Percentiles rank a stretch among this genome's conserved stretches.
phyloP scores from a whole-genome alignment of 108 stramenopile species.

The Fistulifera solaris region DNA sequence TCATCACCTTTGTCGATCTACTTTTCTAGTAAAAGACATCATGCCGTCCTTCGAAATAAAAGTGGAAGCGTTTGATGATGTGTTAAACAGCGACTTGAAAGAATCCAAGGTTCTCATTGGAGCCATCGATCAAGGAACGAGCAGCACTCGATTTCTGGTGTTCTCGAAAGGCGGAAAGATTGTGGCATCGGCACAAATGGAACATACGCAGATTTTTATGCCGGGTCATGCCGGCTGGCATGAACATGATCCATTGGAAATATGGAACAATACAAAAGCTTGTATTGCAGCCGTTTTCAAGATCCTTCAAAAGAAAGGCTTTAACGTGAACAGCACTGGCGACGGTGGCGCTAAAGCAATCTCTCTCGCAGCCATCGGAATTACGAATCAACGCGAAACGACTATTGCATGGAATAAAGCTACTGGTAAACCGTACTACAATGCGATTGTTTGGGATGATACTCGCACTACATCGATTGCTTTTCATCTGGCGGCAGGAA shows the following conservation, averaged over 20 bases:
- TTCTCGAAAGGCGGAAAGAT: conserved; percentile 65
- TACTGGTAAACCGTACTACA: conserved; percentile 90
- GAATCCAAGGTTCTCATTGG: conserved; percentile 37
- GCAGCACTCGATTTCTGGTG: conserved; percentile 84
- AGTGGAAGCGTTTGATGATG: conserved; percentile 7
- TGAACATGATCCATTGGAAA: conserved; percentile 92
- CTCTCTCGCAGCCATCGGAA: conserved; percentile 74
- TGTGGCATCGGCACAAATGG: conserved; percentile 78
- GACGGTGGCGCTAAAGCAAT: not conserved
- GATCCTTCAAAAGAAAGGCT: conserved; percentile 19
- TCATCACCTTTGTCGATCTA: too few species aligned
- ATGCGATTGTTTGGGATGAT: conserved; percentile 98
- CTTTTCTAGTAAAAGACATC: too few species aligned
- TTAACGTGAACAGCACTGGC: not conserved
- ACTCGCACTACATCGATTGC: conserved; percentile 80
- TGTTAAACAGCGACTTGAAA: conserved; percentile 2
- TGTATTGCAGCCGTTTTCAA: conserved; percentile 42
- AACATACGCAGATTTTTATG: conserved; percentile 86
- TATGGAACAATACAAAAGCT: conserved; percentile 45
- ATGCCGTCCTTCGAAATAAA: conserved; percentile 2
- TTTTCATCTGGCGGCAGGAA: not conserved
- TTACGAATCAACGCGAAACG: conserved; percentile 99
- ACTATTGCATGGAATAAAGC: conserved; percentile 87
- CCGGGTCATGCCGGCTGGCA: conserved; percentile 69
- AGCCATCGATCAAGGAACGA: conserved; percentile 97